These are phyloP conservation scores for Aplosporella prunicola DNA, from an alignment of 2,329 filamentous ascomycete genomes.

Conservation along the genomic window DNA sequence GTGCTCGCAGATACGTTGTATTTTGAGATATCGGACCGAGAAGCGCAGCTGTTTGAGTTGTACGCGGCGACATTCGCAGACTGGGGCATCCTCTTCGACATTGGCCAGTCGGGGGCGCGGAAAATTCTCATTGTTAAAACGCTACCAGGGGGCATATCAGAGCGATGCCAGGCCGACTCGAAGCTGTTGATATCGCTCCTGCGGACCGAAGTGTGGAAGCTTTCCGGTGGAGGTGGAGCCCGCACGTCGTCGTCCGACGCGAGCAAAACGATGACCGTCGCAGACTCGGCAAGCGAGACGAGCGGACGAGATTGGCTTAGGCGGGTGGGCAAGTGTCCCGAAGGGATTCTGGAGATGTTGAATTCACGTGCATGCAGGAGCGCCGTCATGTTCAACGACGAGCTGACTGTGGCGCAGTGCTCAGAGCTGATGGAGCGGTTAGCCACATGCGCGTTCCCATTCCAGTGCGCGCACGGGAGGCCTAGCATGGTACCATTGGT, in stretches of 20 bases:
- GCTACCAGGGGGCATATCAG: constrained; percentile 63
- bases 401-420: constrained; percentile 51
- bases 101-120: constrained; percentile 19
- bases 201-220: constrained; percentile 62
- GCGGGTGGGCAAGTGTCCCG: constrained; percentile 59
- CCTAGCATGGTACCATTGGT: constrained; percentile 41
- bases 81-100: constrained; percentile 68
- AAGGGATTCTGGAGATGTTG: constrained; percentile 64
- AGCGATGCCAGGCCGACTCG: constrained; percentile 66
- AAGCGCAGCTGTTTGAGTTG: constrained; percentile 49
- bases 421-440: constrained; percentile 46
- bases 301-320: constrained; percentile 43
- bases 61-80: constrained; percentile 49
- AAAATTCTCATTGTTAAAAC: constrained; percentile 40
- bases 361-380: constrained; percentile 69
- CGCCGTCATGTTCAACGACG: constrained; percentile 81
- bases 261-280: not conserved
- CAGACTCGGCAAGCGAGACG: not conserved
- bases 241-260: not conserved
- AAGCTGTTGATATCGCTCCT: constrained; percentile 64
- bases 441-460: constrained; percentile 60
- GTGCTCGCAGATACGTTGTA: constrained; percentile 44
- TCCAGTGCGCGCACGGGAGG: constrained; percentile 72
- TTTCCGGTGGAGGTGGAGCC: constrained; percentile 36
- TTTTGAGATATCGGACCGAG: constrained; percentile 56